Evolutionary conservation across 352 stramenopile genomes (phyloP), one percentile per base, ranked within the genome.

Genomic region (Phytophthora melonis): DNA sequence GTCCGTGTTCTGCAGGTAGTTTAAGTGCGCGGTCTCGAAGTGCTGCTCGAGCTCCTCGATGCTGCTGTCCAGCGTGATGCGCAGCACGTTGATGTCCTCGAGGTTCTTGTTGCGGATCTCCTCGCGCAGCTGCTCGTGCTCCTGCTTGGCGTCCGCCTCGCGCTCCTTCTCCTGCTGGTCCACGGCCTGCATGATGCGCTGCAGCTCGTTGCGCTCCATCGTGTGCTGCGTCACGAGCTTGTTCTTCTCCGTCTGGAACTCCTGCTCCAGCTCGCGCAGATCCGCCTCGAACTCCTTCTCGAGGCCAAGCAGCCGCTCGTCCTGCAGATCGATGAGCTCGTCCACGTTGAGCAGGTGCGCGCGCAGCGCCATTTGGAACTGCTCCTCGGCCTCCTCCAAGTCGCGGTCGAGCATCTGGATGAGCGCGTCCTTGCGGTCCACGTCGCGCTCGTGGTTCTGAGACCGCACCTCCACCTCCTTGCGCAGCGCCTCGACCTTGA

Each of bases 21-120:
- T 96, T 16, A 98, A 74, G 64, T 98, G 93, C 8, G 91, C 93
- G 1, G 88, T 93, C 81, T 98, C 93, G 66, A 99, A 98, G 71
- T 98, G 85, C 76, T 98, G 89, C 75, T 98, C 95, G 2, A 99
- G 83, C 66, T 98, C 92, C 72, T 98, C 91, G 56, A 98, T 98
- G 67, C 89, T 97, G 66, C 85, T 97, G 74, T 99, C 95, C 1
- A 99, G 80, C 8, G 90, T 97, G 58, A 98, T 97, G 19, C 93
- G 82, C 27, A 99, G 72, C 23, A 97, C 90, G 72, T 98, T 98
- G 39, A 98, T 98, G 58, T 98, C 88, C 67, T 99, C 97, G 18
- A 98, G 67, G 80, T 98, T 98, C 63, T 97, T 97, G 81, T 98
- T 98, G 68, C 92, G 88, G 63, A 99, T 98, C 70, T 98, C 95